Percentiles rank a stretch among this genome's conserved stretches.
Conservation (phyloP, 169 alveolate species). For the Plasmodium reichenowi region DNA sequence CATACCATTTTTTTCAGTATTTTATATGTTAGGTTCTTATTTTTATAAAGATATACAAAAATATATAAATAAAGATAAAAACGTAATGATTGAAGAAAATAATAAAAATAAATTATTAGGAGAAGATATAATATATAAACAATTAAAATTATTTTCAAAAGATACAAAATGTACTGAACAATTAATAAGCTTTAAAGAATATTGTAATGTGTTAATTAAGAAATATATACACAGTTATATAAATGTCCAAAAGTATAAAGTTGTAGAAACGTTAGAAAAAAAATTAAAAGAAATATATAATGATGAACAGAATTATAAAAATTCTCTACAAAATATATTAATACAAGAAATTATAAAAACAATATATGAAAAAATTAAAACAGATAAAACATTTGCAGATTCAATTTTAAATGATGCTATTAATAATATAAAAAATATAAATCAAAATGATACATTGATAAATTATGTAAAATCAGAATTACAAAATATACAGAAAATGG, state of each 20-base stretch:
- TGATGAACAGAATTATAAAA: slow-evolving; percentile 39
- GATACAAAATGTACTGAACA: slow-evolving; percentile 78
- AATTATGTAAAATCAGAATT: slow-evolving; percentile 21
- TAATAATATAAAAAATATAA: slow-evolving; percentile 22
- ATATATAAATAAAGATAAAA: slow-evolving; percentile 83
- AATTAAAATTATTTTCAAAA: slow-evolving; percentile 81
- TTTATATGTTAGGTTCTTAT: slow-evolving; percentile 91
- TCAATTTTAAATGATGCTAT: slow-evolving; percentile 37
- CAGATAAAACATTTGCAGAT: slow-evolving; percentile 14
- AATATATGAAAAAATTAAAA: slow-evolving; percentile 14
- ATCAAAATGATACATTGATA: slow-evolving; percentile 36
- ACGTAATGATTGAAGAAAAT: slow-evolving; percentile 84
- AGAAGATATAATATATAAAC: slow-evolving; percentile 87
- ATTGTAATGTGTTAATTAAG: slow-evolving; percentile 8
- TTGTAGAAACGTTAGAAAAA: slow-evolving; percentile 40
- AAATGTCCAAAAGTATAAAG: slow-evolving; percentile 19
- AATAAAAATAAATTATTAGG: slow-evolving; percentile 85
- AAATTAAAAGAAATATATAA: slow-evolving; percentile 64
- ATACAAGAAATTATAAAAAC: slow-evolving; percentile 46
- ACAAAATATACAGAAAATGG: not conserved
- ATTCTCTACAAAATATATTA: slow-evolving; percentile 34
- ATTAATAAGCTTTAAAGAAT: slow-evolving; percentile 72
- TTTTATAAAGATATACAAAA: slow-evolving; percentile 82
- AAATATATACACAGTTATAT: slow-evolving; percentile 34
- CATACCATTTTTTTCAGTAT: slow-evolving; percentile 90